phyloP scores from a whole-genome alignment of 495 filamentous ascomycete genomes.

The Talaromyces nanjingensis region DNA sequence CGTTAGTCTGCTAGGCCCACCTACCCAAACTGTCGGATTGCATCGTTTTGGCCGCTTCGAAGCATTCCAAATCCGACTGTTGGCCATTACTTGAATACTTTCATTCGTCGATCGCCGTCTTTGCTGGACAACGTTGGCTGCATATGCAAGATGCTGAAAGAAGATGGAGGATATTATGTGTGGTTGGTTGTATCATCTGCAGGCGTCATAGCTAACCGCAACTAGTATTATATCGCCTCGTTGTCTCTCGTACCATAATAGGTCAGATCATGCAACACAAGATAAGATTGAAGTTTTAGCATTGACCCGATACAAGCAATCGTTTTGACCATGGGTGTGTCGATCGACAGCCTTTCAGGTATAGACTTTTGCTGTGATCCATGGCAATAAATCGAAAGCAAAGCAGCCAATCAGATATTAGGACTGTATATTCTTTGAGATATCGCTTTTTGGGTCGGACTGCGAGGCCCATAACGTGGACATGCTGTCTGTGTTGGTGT shows the following conservation, averaged over 20 bases:
- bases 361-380: not conserved
- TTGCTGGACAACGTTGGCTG: not conserved
- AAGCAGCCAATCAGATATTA: not conserved
- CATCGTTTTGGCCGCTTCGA: not conserved
- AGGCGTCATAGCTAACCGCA: not conserved
- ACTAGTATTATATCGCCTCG: not conserved
- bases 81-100: not conserved
- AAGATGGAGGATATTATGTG: not conserved
- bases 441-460: too few species aligned
- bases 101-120: not conserved
- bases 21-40: not conserved
- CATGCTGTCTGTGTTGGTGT: too few species aligned
- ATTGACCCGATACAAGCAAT: not conserved
- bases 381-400: not conserved
- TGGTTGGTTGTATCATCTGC: not conserved
- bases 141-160: not conserved
- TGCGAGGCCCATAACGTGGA: too few species aligned
- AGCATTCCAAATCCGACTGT: not conserved
- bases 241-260: not conserved
- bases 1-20: not conserved
- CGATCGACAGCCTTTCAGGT: not conserved
- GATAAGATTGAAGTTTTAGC: not conserved
- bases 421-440: not conserved
- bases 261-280: too few species aligned
- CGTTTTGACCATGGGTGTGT: not conserved